These are phyloP conservation scores for Asterella californica DNA, from an alignment of 225 moss, liverwort and hornwort species.

Conservation along the genomic window DNA sequence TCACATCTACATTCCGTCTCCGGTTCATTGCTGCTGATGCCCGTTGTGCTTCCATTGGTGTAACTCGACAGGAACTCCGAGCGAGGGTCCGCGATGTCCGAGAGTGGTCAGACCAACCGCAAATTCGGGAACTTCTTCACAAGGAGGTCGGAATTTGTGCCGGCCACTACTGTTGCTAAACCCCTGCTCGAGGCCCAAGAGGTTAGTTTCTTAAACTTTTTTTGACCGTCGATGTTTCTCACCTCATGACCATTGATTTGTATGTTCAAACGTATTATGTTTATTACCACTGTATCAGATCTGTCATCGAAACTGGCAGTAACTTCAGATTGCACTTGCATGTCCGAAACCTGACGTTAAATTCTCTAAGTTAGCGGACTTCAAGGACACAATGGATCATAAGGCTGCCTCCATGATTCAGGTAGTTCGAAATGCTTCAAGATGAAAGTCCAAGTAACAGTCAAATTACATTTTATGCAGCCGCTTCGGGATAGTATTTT, in stretches of 20 bases:
- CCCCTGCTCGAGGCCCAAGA: conserved; percentile 21
- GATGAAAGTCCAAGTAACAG: neutral
- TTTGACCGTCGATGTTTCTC: neutral
- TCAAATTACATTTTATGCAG: neutral
- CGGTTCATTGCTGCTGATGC: no score
- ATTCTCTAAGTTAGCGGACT: no score
- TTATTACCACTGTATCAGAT: no score
- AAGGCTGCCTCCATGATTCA: no score
- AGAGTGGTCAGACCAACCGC: conserved; percentile 13
- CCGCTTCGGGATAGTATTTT: conserved; percentile 4
- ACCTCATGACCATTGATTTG: neutral
- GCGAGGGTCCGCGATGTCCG: neutral
- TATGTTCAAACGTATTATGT: no score
- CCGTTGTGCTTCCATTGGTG: no score
- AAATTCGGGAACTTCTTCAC: conserved; percentile 20
- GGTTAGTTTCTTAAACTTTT: conserved; percentile 13
- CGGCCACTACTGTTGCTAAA: neutral
- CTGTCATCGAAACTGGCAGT: no score
- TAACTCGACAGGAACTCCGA: conserved; percentile 14
- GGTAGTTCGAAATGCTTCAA: neutral
- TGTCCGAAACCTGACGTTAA: no score
- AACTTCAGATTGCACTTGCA: no score
- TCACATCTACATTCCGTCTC: no score
- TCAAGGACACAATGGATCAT: no score
- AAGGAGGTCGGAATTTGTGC: conserved; percentile 9